These are phyloP conservation scores for Petunia hybrid DNA, from an alignment of 305 asterid genomes.

Conservation along the genomic window DNA sequence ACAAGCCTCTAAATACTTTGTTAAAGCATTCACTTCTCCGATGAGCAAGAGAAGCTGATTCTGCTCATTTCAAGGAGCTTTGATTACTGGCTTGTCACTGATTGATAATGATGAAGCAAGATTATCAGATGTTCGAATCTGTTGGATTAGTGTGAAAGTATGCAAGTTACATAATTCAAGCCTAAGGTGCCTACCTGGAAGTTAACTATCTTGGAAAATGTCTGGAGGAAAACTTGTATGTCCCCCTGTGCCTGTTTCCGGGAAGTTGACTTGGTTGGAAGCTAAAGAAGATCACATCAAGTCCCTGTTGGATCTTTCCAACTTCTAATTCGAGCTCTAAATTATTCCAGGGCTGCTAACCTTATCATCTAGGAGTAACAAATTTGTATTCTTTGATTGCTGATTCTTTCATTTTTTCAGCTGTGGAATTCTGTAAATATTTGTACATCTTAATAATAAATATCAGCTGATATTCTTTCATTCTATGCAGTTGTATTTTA, in stretches of 20 bases:
- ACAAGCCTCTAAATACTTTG: constrained; percentile 59
- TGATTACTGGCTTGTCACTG: background rate
- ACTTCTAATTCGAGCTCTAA: background rate
- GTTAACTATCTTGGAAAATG: background rate
- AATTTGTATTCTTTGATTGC: constrained; percentile 27
- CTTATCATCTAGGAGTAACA: background rate
- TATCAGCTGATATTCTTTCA: constrained; percentile 21
- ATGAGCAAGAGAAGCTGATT: constrained; percentile 41
- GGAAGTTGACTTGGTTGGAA: background rate
- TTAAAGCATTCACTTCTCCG: constrained; percentile 73
- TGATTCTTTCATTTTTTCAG: constrained; percentile 30
- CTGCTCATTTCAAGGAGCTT: constrained; percentile 1
- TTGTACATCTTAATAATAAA: constrained; percentile 21
- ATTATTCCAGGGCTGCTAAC: background rate
- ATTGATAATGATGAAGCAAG: background rate
- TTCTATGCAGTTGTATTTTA: background rate
- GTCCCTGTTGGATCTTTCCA: background rate
- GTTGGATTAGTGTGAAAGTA: background rate
- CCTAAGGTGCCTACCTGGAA: background rate
- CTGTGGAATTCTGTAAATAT: constrained; percentile 17
- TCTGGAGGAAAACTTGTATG: constrained; percentile 4
- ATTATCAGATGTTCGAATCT: background rate
- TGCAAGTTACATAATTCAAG: background rate
- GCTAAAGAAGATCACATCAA: background rate
- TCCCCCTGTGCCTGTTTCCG: background rate